Evolutionary conservation across 1,284 basidiomycete genomes (phyloP).

Genomic region (Rhodotorula sp.): DNA sequence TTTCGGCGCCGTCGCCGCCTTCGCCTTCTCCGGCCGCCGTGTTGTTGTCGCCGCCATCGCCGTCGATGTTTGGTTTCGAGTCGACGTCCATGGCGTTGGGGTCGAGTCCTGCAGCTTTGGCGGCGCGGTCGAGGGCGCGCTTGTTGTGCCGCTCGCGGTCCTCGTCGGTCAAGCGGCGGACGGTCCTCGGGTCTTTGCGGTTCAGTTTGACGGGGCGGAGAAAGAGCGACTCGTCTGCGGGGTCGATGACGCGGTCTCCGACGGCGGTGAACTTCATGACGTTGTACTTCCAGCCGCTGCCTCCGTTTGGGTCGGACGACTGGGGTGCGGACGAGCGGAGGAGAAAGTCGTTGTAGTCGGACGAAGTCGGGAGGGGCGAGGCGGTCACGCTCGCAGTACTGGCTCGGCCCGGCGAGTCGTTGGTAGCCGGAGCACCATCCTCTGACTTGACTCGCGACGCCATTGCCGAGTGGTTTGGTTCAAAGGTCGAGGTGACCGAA

Average conservation of each 20-base stretch:
- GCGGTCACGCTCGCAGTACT: background rate
- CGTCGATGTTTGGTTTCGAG: conserved; percentile 49
- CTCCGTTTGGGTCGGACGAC: background rate
- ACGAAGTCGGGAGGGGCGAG: conserved; percentile 13
- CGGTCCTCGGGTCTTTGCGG: conserved; percentile 65
- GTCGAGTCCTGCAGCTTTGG: conserved; percentile 63
- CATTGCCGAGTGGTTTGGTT: background rate
- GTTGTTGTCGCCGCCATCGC: conserved; percentile 29
- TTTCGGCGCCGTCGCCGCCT: conserved; percentile 53
- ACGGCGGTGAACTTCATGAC: conserved; percentile 43
- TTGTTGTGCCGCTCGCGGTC: conserved; percentile 52
- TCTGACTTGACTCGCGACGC: conserved; percentile 5
- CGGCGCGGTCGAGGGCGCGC: conserved; percentile 44
- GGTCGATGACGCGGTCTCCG: conserved; percentile 27
- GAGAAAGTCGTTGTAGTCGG: conserved; percentile 22
- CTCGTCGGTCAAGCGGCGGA: conserved; percentile 44
- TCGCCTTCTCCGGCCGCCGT: conserved; percentile 10
- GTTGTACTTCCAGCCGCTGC: conserved; percentile 41
- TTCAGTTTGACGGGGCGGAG: conserved; percentile 71
- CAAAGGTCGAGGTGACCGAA: too few relatives aligned
- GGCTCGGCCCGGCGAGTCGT: background rate
- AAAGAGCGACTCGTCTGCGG: conserved; percentile 26
- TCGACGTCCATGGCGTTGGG: conserved; percentile 63
- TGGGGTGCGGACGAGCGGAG: conserved; percentile 17
- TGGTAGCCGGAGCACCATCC: background rate